These are phyloP conservation scores for Exophiala aquamarina DNA, from an alignment of 2,329 filamentous ascomycete species.

Conservation along the genomic window DNA sequence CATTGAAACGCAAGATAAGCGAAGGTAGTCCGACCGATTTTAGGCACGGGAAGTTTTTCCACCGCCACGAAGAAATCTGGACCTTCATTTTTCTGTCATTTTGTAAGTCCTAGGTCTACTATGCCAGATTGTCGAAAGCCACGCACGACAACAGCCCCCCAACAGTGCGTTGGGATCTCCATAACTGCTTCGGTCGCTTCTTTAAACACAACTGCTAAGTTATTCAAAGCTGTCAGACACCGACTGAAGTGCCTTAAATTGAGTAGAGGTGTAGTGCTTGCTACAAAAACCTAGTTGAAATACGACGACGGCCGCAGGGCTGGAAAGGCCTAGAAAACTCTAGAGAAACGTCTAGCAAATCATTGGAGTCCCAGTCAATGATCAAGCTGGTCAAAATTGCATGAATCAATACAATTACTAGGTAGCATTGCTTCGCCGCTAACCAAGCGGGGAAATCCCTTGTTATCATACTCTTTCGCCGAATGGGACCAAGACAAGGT, in stretches of 20 bases:
- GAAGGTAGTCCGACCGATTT: constrained; percentile 23
- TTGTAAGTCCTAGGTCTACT: constrained; percentile 1
- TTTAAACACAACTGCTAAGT: too few species aligned
- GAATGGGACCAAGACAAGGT: constrained; percentile 2
- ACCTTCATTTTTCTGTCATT: constrained; percentile 41
- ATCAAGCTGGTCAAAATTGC: too few species aligned
- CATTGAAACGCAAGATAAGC: neutral
- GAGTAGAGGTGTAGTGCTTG: too few species aligned
- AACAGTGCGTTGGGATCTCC: constrained; percentile 50
- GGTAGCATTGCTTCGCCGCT: too few species aligned
- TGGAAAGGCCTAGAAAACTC: neutral
- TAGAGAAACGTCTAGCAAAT: neutral
- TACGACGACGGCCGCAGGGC: too few species aligned
- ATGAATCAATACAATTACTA: too few species aligned
- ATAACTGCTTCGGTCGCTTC: constrained; percentile 20
- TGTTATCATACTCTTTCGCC: constrained; percentile 9
- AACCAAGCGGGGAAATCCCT: too few species aligned
- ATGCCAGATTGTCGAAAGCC: neutral
- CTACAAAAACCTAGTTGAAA: constrained; percentile 34
- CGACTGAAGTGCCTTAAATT: too few species aligned
- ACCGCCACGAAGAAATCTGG: constrained; percentile 50
- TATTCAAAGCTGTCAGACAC: too few species aligned
- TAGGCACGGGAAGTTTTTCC: constrained; percentile 50
- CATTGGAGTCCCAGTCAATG: too few species aligned
- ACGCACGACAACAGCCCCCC: constrained; percentile 49